phyloP scores from a whole-genome alignment of 371 early-diverging fungal species.

The Rozella allomycis region DNA sequence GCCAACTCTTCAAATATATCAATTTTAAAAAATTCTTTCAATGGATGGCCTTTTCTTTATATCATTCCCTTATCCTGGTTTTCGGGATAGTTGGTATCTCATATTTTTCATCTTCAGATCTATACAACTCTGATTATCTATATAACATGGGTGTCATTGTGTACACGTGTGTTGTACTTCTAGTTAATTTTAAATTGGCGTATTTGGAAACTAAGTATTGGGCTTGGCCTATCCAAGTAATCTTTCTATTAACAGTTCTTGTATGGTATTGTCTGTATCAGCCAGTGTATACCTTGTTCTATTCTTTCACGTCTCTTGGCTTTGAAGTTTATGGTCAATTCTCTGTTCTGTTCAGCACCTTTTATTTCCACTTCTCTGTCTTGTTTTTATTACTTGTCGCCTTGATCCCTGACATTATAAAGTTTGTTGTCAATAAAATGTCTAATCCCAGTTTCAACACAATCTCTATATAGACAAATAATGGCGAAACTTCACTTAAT shows the following conservation, averaged over 20 bases:
- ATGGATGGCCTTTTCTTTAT: background rate
- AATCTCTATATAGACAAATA: too few species aligned
- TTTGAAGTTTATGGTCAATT: constrained; percentile 12
- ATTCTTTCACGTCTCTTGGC: constrained; percentile 25
- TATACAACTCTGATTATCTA: constrained; percentile 11
- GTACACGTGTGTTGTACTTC: constrained; percentile 30
- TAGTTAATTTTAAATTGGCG: constrained; percentile 35
- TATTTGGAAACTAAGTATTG: constrained; percentile 31
- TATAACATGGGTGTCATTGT: constrained; percentile 17
- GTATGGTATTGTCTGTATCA: too few species aligned
- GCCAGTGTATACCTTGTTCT: too few species aligned
- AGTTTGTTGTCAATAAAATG: background rate
- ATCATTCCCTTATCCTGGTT: background rate
- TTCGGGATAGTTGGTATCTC: constrained; percentile 15
- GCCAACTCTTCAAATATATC: constrained; percentile 6
- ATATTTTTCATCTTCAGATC: constrained; percentile 18
- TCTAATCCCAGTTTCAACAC: background rate
- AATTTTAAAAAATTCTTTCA: background rate
- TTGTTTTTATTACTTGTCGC: constrained; percentile 8
- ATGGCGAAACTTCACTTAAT: too few species aligned
- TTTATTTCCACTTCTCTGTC: constrained; percentile 16
- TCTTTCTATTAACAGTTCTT: too few species aligned
- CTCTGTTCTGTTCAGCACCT: constrained; percentile 4
- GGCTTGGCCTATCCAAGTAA: too few species aligned
- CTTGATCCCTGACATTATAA: background rate